These are phyloP conservation scores for Chaetomidium leptoderma DNA, from an alignment of 495 filamentous ascomycete genomes.

Conservation along the genomic window DNA sequence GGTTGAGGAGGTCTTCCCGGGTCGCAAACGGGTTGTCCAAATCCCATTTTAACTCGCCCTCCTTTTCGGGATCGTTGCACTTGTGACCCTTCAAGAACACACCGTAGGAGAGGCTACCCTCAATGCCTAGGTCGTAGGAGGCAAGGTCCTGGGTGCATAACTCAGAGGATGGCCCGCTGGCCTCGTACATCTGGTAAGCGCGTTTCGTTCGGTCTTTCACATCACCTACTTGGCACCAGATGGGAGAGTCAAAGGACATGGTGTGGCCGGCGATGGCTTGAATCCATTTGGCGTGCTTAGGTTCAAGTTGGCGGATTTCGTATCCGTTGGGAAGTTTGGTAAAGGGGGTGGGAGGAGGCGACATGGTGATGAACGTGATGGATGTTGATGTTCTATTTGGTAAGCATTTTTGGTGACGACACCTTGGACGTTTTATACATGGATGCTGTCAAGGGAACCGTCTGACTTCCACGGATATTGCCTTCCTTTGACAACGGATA, in stretches of 20 bases:
- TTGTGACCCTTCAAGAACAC: background rate
- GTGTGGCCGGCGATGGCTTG: background rate
- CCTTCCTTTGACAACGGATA: no score
- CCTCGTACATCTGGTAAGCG: background rate
- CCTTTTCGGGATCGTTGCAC: background rate
- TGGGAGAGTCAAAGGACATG: slow-evolving; percentile 2
- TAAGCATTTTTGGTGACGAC: no score
- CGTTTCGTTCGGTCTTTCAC: background rate
- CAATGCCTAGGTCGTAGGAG: background rate
- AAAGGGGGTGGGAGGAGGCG: no score
- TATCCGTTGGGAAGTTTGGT: background rate
- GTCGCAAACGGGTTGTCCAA: background rate
- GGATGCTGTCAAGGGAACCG: no score
- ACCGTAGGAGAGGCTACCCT: background rate
- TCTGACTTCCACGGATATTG: no score
- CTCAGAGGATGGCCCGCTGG: background rate
- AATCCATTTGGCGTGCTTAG: background rate
- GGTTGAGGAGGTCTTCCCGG: background rate
- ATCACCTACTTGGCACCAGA: background rate
- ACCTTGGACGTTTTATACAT: no score
- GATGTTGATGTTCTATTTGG: no score
- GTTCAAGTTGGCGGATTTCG: background rate
- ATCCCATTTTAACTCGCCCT: background rate
- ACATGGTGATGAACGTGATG: no score
- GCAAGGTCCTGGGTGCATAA: no score